Conservation (phyloP, 257 asterid genomes). For the Solanum dulcamara region DNA sequence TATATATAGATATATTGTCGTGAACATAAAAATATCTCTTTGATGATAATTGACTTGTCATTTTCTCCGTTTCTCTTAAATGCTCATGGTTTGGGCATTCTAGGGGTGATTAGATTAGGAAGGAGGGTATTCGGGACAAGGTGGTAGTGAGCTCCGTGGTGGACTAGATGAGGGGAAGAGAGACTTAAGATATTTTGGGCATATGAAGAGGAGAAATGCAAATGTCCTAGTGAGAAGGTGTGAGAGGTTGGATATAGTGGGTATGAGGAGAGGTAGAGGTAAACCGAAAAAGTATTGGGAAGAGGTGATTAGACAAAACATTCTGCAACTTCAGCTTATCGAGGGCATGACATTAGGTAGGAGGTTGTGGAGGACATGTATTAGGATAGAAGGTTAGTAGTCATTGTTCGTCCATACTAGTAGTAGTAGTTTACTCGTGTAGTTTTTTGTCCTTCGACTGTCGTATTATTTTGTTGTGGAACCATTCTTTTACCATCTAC, state of each 20-base stretch:
- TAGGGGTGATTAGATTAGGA: background rate
- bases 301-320: background rate
- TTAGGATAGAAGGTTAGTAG: background rate
- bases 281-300: background rate
- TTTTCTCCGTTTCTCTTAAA: background rate
- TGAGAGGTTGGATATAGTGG: background rate
- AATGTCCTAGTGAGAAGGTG: background rate
- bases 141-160: background rate
- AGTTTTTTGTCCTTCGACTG: background rate
- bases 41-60: background rate
- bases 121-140: background rate
- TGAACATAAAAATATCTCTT: background rate
- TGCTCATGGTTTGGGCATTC: background rate
- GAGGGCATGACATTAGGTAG: background rate
- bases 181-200: background rate
- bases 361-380: background rate
- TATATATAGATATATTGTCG: background rate
- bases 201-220: background rate
- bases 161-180: background rate
- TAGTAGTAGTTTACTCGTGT: background rate
- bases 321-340: background rate
- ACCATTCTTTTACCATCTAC: background rate
- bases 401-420: background rate
- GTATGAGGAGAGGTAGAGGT: background rate
- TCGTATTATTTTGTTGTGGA: background rate